Evolutionary conservation across 257 asterid species (phyloP), one percentile per base, ranked within the genome.

Genomic region (Plantago ovata): DNA sequence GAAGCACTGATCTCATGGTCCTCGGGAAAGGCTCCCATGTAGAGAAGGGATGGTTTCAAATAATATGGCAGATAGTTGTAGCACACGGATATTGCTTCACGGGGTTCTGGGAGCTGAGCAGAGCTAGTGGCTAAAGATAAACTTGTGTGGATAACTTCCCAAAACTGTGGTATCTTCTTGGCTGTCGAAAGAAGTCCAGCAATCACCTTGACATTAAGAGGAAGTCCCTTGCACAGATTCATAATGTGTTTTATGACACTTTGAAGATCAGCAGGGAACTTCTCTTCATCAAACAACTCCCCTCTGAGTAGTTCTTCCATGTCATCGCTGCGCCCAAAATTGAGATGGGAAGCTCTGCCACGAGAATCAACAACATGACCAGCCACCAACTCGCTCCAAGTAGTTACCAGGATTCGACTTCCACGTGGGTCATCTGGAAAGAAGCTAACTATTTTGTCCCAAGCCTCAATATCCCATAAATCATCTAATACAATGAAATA

Each of bases 401-500:
- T 70, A 8, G 75, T 70, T 21, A 70, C 12, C 19, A 70, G 3
- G 19, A 70, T 11, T 33, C 64, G 67, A 20, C 75, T 70, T 38
- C 70, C 62, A 4, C 51, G 24, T 0, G 23, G 4, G 2, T 20
- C 50, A 10, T 6, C 2, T 1, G 75, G 71, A 13, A 70, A 58
- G 19, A 59, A n/a, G 24, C 52, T 53, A 10, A 14, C 58, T 4
- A 70, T 44, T 0, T 42, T 55, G 41, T 65, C 62, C 76, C 68
- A 71, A 1, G 38, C 48, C 7, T 42, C 19, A 0, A 10, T 53
- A 8, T 55, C 41, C 76, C 71, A 60, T 9, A 65, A 6, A 38
- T 65, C 72, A 53, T 71, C 71, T 46, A 71, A 6, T 1, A 71
- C 57, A 10, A 65, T 55, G 10, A 71, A 54, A 16, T 71, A 71